Conservation (phyloP, 345 rosid species). For the Isatis tinctoria region DNA sequence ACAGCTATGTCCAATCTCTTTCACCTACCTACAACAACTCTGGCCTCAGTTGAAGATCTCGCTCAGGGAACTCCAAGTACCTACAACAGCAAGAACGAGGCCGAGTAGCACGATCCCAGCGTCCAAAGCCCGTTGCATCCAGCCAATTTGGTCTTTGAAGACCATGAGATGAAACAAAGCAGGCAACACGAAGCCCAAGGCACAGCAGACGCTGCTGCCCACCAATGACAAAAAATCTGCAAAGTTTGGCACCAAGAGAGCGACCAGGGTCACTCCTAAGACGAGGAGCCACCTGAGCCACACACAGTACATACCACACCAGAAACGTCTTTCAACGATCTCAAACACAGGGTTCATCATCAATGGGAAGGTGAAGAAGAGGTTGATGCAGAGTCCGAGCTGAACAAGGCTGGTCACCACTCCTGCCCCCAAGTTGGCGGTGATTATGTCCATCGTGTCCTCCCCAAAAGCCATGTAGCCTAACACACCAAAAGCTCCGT, state of each 20-base stretch:
- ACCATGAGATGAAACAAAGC: constrained; percentile 65
- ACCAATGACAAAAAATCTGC: constrained; percentile 79
- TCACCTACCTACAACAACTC: neutral
- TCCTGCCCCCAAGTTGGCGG: constrained; percentile 67
- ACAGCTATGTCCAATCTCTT: neutral
- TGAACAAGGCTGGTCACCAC: constrained; percentile 53
- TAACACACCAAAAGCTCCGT: constrained; percentile 63
- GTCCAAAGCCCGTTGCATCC: constrained; percentile 48
- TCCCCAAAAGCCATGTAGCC: constrained; percentile 81
- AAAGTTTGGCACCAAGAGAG: constrained; percentile 75
- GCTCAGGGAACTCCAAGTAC: constrained; percentile 61
- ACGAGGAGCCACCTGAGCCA: constrained; percentile 83
- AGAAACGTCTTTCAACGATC: constrained; percentile 64
- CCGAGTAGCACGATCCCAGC: constrained; percentile 49
- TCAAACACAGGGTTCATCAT: constrained; percentile 93
- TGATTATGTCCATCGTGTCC: constrained; percentile 63
- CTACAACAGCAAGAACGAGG: constrained; percentile 50
- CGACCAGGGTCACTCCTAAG: constrained; percentile 51
- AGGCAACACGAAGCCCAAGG: constrained; percentile 74
- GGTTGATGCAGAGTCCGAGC: constrained; percentile 67
- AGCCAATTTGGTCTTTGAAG: constrained; percentile 61
- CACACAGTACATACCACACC: constrained; percentile 55
- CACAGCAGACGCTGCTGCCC: constrained; percentile 82
- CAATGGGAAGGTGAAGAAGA: constrained; percentile 82
- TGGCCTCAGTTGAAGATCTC: constrained; percentile 43